Evolutionary conservation across 2,329 filamentous ascomycete species (phyloP), one percentile per base, ranked within the genome.

Genomic region (Apiospora koreana): DNA sequence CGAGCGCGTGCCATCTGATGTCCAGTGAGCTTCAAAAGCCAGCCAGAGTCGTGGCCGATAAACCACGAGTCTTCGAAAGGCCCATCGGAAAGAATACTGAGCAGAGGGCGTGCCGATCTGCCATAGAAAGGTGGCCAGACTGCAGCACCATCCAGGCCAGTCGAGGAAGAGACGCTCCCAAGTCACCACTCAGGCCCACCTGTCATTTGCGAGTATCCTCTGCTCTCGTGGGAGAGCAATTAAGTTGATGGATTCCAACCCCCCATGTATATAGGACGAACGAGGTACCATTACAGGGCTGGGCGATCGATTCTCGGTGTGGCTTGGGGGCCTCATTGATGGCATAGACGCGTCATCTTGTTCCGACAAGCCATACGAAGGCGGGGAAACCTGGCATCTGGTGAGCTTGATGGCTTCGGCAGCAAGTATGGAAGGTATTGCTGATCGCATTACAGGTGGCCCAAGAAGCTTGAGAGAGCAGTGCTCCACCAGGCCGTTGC

Each of bases 341-440:
- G 18, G 54, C n/a, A 62, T n/a, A 62, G 54, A 62, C 54, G 31
- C 54, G 54, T 62, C 54, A 62, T 35, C 54, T n/a, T 62, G 54
- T n/a, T 35, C 28, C 18, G 54, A n/a, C 54, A 62, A 38, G 54
- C 54, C 54, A 58, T 35, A 35, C 28, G 16, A 62, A 35, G 54
- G 54, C 54, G 54, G 54, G 54, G 54, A 62, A 38, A n/a, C 54
- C 54, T 62, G 54, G 54, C 8, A 35, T 62, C 16, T n/a, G 18
- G 54, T 62, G 54, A 62, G 28, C 54, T 35, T 7, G 54, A 38
- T 62, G 54, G 21, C 28, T 62, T 54, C 6, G 25, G 25, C 25
- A 9, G 25, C 50, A 54, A 3, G 16, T 28, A 54, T 54, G 14
- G 16, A 54, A 54, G 50, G 50, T 54, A 16, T 31, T 31, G 50